Base-by-base conservation (phyloP, 441 rosid species). In the Erysimum pusillum region DNA sequence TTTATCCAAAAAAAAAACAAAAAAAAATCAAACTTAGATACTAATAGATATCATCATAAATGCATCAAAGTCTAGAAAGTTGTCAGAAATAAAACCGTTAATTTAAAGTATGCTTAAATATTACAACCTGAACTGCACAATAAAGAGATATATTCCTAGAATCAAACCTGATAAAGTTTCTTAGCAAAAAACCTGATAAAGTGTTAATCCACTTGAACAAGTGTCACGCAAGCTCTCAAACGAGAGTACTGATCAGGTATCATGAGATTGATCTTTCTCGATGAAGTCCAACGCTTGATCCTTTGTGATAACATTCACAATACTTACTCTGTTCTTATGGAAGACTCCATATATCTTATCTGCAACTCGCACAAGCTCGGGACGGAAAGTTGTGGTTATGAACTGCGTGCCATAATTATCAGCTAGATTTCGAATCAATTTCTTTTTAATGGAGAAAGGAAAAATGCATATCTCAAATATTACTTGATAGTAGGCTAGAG, bases 361-460 rank as follows among this genome's bases (percentile, higher is more conserved):
- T 3, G 99, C 97, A 63, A 96, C 98, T 83, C 88, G 92, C 79
- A 93, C 99, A 31, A 96, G 96, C 87, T 96, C 98, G 2, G 93
- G 89, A 73, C 98, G 86, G 81, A 93, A 96, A 10, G 99, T 96
- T 28, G 98, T 96, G 38, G 97, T 93, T 63, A 96, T 96, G 79
- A 93, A 96, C 84, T 96, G 99, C 7, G 99, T 96, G 68, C 85
- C 89, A 73, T 87, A 91, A 71, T 83, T 79, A 77, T 96, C 99
- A 73, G 99, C 99, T 65, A 89, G 79, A 63, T 91, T 88, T 62
- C 96, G 97, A 52, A 93, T 90, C 97, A 96, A 90, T n/a, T n/a
- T n/a, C n/a, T n/a, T n/a, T n/a, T n/a, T n/a, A n/a, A n/a, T n/a
- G n/a, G n/a, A n/a, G 25, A 22, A 1, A 22, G 2, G 2, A 22